A percentile compares a stretch with the other conserved stretches of the same genome.
Conservation (phyloP, 2,329 filamentous ascomycete genomes). For the Blastomyces gilchristii region DNA sequence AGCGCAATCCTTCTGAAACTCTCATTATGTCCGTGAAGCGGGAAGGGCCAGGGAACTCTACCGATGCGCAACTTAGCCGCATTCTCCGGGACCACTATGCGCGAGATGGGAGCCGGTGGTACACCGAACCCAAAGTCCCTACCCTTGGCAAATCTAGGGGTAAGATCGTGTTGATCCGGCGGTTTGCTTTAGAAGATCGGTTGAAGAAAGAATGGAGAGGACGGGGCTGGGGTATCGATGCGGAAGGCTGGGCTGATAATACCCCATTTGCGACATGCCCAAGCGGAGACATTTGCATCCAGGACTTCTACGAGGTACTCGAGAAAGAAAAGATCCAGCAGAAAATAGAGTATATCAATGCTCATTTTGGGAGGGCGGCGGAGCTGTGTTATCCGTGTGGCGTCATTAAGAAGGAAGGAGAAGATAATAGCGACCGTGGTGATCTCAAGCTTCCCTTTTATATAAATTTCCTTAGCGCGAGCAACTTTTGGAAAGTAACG, state of each 20-base stretch:
- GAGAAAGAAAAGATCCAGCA: conserved; percentile 64
- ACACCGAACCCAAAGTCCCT: conserved; percentile 65
- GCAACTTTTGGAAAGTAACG: conserved; percentile 83
- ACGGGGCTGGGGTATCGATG: conserved; percentile 49
- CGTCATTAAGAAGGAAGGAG: conserved; percentile 14
- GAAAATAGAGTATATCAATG: conserved; percentile 65
- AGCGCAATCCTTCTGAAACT: conserved; percentile 66
- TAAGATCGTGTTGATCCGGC: conserved; percentile 72
- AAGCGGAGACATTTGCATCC: conserved; percentile 67
- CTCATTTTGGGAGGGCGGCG: conserved; percentile 65
- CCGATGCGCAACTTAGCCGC: conserved; percentile 65
- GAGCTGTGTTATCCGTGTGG: conserved; percentile 37
- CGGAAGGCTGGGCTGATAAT: conserved; percentile 73
- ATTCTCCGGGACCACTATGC: conserved; percentile 67
- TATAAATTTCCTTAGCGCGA: conserved; percentile 81
- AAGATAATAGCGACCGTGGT: conserved; percentile 26
- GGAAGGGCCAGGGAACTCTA: conserved; percentile 72
- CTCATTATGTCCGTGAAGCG: conserved; percentile 82
- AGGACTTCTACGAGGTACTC: conserved; percentile 88
- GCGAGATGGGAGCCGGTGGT: conserved; percentile 54
- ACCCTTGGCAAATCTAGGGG: conserved; percentile 68
- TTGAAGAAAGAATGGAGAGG: conserved; percentile 39
- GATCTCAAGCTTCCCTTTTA: conserved; percentile 55
- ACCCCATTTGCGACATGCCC: conserved; percentile 61
- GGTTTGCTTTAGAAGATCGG: conserved; percentile 56